Conservation (phyloP, 768 basidiomycete species). For the Grammothele lineata region DNA sequence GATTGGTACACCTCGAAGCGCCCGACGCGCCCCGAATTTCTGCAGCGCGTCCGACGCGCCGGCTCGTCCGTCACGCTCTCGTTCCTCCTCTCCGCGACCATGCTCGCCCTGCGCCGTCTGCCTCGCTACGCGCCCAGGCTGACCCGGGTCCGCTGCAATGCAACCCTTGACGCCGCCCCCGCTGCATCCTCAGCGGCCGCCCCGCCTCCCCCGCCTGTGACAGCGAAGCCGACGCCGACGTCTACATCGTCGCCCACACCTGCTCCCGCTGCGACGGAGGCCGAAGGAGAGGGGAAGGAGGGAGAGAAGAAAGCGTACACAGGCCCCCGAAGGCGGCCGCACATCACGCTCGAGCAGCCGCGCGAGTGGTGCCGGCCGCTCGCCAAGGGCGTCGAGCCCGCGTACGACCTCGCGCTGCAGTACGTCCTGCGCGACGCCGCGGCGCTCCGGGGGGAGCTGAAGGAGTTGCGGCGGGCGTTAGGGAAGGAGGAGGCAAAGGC, state of each 20-base stretch:
- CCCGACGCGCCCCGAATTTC: neutral
- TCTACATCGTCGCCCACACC: neutral
- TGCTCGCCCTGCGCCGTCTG: slow-evolving; percentile 23
- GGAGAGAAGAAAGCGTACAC: slow-evolving; percentile 5
- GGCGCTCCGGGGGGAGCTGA: slow-evolving; percentile 41
- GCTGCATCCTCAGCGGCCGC: slow-evolving; percentile 6
- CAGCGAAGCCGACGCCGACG: slow-evolving; percentile 5
- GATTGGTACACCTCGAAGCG: too few relatives aligned
- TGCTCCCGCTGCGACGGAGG: neutral
- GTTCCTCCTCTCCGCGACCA: slow-evolving; percentile 12
- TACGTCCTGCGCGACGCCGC: slow-evolving; percentile 62
- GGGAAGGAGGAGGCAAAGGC: slow-evolving; percentile 20
- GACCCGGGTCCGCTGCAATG: slow-evolving; percentile 19
- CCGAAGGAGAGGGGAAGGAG: neutral
- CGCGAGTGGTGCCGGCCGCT: slow-evolving; percentile 65
- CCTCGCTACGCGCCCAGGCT: slow-evolving; percentile 14
- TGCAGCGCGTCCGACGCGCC: neutral
- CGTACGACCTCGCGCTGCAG: slow-evolving; percentile 81
- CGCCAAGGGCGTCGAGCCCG: slow-evolving; percentile 58
- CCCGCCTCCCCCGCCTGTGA: slow-evolving; percentile 15
- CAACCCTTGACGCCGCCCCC: slow-evolving; percentile 13
- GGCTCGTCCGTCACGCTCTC: too few relatives aligned
- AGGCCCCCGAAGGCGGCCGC: slow-evolving; percentile 38
- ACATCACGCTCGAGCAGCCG: slow-evolving; percentile 47
- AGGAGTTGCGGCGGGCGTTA: slow-evolving; percentile 29